Evolutionary conservation across 2,329 filamentous ascomycete genomes (phyloP).

Genomic region (Chaetomium strumarium): DNA sequence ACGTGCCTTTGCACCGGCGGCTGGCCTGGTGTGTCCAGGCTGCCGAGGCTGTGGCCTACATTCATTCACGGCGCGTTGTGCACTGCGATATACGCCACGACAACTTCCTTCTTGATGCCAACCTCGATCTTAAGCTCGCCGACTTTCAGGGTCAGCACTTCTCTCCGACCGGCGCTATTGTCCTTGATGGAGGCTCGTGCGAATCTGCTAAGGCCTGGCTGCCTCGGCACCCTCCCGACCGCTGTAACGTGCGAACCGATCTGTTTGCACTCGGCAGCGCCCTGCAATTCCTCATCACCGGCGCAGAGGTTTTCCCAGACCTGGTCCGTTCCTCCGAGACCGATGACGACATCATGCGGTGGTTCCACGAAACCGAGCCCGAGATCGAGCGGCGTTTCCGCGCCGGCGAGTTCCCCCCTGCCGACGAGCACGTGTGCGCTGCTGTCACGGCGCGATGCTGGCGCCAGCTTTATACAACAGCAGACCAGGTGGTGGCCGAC

Average conservation of each 20-base stretch:
- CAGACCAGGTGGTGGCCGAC: background rate
- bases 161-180: background rate
- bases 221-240: too few relatives aligned
- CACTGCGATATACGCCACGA: slow-evolving; percentile 1
- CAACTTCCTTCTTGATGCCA: slow-evolving; percentile 2
- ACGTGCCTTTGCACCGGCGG: background rate
- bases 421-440: background rate
- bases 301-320: too few relatives aligned
- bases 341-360: background rate
- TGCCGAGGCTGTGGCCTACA: slow-evolving; percentile 1
- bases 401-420: background rate
- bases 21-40: slow-evolving; percentile 1
- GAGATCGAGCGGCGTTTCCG: slow-evolving; percentile 3
- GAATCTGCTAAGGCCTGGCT: too few relatives aligned
- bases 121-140: slow-evolving; percentile 5
- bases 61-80: background rate
- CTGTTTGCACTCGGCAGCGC: too few relatives aligned
- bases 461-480: background rate
- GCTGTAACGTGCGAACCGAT: too few relatives aligned
- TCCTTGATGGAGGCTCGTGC: background rate
- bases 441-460: background rate
- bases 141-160: slow-evolving; percentile 1
- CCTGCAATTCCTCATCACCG: too few relatives aligned
- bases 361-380: background rate
- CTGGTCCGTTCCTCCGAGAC: too few relatives aligned